These are phyloP conservation scores for Peniophora sp. DNA, from an alignment of 1,284 basidiomycete species.

Conservation along the genomic window DNA sequence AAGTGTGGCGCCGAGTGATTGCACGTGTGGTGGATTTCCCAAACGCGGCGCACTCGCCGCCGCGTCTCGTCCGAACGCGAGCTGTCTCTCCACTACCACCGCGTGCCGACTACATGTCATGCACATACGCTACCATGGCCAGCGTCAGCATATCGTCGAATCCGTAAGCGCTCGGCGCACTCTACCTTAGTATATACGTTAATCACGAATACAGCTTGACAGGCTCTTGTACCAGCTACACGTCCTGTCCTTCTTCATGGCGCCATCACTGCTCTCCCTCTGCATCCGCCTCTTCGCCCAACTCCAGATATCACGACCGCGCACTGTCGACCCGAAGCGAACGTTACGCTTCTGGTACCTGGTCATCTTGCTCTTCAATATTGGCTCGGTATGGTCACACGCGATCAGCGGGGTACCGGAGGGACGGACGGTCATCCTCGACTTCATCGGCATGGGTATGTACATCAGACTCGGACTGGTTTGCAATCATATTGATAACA, in stretches of 20 bases:
- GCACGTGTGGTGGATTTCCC: no score
- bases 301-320: slow-evolving; percentile 54
- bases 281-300: slow-evolving; percentile 51
- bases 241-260: slow-evolving; percentile 66
- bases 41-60: no score
- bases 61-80: no score
- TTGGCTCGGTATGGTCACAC: slow-evolving; percentile 54
- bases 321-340: slow-evolving; percentile 51
- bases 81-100: no score
- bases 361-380: slow-evolving; percentile 50
- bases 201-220: slow-evolving; percentile 44
- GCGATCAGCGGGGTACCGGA: slow-evolving; percentile 39
- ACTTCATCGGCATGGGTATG: slow-evolving; percentile 71
- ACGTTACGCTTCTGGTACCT: slow-evolving; percentile 59
- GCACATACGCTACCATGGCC: slow-evolving; percentile 63
- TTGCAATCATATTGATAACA: slow-evolving; percentile 9
- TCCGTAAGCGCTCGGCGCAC: slow-evolving; percentile 42
- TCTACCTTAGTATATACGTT: not conserved
- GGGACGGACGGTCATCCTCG: slow-evolving; percentile 55
- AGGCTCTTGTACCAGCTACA: slow-evolving; percentile 63
- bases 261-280: slow-evolving; percentile 54
- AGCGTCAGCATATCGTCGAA: slow-evolving; percentile 67
- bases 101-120: slow-evolving; percentile 44
- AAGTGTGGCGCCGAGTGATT: no score
- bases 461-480: slow-evolving; percentile 8